These are phyloP conservation scores for Paraphoma sp. DNA, from an alignment of 2,329 filamentous ascomycete genomes.

Conservation along the genomic window DNA sequence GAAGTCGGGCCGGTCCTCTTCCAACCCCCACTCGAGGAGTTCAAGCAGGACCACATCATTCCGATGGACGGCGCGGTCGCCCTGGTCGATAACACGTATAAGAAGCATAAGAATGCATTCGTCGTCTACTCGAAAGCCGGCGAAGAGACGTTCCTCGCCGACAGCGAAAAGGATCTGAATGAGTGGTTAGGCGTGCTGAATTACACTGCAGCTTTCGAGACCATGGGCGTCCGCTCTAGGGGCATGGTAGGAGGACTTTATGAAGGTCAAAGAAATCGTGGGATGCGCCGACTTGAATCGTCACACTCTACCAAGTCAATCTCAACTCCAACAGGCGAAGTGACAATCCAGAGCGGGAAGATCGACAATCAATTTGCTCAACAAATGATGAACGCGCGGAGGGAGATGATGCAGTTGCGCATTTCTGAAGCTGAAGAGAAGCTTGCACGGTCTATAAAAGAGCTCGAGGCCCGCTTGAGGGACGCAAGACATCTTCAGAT, in stretches of 20 bases:
- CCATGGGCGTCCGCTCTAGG: slow-evolving; percentile 87
- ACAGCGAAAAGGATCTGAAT: slow-evolving; percentile 89
- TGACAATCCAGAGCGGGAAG: slow-evolving; percentile 73
- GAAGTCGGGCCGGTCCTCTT: slow-evolving; percentile 83
- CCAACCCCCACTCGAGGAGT: slow-evolving; percentile 85
- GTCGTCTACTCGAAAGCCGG: slow-evolving; percentile 82
- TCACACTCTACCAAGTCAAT: slow-evolving; percentile 63
- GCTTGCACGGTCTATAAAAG: slow-evolving; percentile 73
- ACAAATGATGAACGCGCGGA: slow-evolving; percentile 82
- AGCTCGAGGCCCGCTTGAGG: slow-evolving; percentile 81
- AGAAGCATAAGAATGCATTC: slow-evolving; percentile 95
- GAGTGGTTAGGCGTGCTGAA: slow-evolving; percentile 97
- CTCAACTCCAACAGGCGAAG: slow-evolving; percentile 74
- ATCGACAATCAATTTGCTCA: slow-evolving; percentile 84
- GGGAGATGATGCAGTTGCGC: slow-evolving; percentile 81
- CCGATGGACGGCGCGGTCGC: slow-evolving; percentile 93
- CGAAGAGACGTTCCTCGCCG: slow-evolving; percentile 90
- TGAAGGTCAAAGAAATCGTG: slow-evolving; percentile 78
- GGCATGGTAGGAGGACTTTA: slow-evolving; percentile 85
- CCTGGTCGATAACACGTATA: slow-evolving; percentile 84
- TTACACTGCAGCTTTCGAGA: slow-evolving; percentile 92
- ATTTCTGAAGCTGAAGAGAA: slow-evolving; percentile 85
- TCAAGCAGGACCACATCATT: slow-evolving; percentile 93
- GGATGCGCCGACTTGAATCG: slow-evolving; percentile 73
- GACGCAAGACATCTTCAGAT: slow-evolving; percentile 91